Conservation (phyloP, 352 stramenopile genomes). For the Globisporangium carolinianum region DNA sequence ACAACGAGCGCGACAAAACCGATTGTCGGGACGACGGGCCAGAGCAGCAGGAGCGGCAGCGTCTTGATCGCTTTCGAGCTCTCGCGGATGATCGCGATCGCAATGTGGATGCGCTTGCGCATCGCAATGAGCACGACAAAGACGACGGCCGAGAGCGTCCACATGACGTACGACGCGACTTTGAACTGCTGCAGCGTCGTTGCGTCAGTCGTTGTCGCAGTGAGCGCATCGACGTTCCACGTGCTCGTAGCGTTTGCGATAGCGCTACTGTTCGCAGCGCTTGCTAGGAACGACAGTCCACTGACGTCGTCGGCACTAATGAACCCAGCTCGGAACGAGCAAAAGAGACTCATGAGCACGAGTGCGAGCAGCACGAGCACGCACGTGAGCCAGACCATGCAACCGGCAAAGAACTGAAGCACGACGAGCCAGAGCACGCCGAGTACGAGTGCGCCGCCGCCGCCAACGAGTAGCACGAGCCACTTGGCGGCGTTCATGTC, state of each 20-base stretch:
- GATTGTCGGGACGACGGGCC: conserved; percentile 44
- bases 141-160: conserved; percentile 36
- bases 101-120: conserved; percentile 59
- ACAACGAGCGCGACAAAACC: conserved; percentile 48
- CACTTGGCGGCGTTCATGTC: conserved; percentile 61
- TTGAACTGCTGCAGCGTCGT: conserved; percentile 57
- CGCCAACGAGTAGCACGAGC: conserved; percentile 52
- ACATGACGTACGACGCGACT: conserved; percentile 50
- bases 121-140: conserved; percentile 61
- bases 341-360: conserved; percentile 68
- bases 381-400: conserved; percentile 79
- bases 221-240: conserved; percentile 21
- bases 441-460: conserved; percentile 39
- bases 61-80: conserved; percentile 55
- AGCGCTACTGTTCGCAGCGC: conserved; percentile 6
- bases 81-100: conserved; percentile 65
- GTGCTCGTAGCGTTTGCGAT: conserved; percentile 2
- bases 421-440: conserved; percentile 68
- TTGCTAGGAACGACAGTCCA: conserved; percentile 40
- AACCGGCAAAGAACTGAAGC: conserved; percentile 70
- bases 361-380: conserved; percentile 53
- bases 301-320: conserved; percentile 30
- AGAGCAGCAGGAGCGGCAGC: conserved; percentile 53
- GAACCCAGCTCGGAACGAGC: conserved; percentile 59
- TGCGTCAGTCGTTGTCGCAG: conserved; percentile 16